Percentiles rank a stretch among this genome's conserved stretches.
phyloP scores from a whole-genome alignment of 73 alveolate species.

The Tetrahymena elliotti region DNA sequence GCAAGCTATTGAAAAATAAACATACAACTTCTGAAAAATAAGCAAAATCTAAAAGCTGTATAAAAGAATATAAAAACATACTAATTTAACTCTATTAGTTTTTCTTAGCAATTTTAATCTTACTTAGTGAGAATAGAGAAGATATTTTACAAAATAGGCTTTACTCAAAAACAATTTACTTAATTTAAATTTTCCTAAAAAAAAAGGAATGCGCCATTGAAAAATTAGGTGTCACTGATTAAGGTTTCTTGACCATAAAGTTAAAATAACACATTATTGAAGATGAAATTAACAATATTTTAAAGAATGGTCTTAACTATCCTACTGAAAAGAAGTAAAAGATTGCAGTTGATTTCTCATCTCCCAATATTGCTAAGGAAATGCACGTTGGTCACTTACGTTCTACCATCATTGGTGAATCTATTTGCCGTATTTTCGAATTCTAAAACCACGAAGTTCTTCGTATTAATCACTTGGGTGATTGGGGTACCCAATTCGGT shows the following conservation, averaged over 20 bases:
- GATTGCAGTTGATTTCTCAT: conserved; percentile 96
- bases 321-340: conserved; percentile 35
- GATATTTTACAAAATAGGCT: too few species aligned
- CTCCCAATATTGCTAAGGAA: conserved; percentile 99
- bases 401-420: conserved; percentile 98
- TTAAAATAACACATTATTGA: conserved; percentile 10
- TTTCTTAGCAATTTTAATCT: too few species aligned
- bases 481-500: conserved; percentile 99
- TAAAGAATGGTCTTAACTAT: conserved; percentile 6
- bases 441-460: conserved; percentile 94
- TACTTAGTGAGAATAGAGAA: too few species aligned
- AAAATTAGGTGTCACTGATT: conserved; percentile 9
- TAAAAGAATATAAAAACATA: too few species aligned
- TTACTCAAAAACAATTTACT: too few species aligned
- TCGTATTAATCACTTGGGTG: conserved; percentile 95
- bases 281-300: conserved; percentile 3
- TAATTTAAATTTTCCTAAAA: too few species aligned
- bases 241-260: conserved; percentile 18
- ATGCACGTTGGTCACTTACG: conserved; percentile 99
- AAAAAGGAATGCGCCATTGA: conserved; percentile 8
- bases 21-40: too few species aligned
- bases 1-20: too few species aligned
- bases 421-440: conserved; percentile 94
- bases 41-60: too few species aligned
- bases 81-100: too few species aligned